These are phyloP conservation scores for Amanita muscaria DNA, from an alignment of 768 basidiomycete genomes.

Conservation along the genomic window DNA sequence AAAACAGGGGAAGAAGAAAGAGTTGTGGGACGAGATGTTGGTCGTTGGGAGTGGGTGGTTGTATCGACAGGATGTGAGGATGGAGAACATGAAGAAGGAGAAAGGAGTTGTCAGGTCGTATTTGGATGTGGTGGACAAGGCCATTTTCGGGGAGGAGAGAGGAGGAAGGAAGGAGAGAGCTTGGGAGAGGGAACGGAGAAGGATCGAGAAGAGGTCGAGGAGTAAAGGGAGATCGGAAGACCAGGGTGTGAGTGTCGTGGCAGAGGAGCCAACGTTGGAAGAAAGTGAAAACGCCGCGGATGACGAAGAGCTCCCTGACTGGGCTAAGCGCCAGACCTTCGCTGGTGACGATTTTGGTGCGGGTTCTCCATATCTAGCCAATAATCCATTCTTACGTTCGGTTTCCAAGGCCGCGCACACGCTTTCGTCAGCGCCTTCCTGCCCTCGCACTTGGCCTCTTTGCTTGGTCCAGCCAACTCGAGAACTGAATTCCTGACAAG, in stretches of 20 bases:
- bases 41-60: conserved; percentile 79
- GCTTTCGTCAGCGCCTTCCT: conserved; percentile 53
- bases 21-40: conserved; percentile 75
- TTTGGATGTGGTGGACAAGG: conserved; percentile 71
- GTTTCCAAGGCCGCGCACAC: conserved; percentile 60
- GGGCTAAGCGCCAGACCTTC: conserved; percentile 62
- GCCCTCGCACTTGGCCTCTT: conserved; percentile 42
- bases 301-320: conserved; percentile 66
- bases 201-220: conserved; percentile 36
- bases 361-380: conserved; percentile 14
- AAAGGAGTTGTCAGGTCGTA: conserved; percentile 49
- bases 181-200: conserved; percentile 16
- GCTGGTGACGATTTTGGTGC: conserved; percentile 49
- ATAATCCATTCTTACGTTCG: no score
- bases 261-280: no score
- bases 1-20: conserved; percentile 50
- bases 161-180: conserved; percentile 26
- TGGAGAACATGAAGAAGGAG: conserved; percentile 50
- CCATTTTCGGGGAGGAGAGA: conserved; percentile 56
- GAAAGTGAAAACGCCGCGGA: conserved; percentile 40
- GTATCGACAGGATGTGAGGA: conserved; percentile 56
- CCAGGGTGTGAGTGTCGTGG: no score
- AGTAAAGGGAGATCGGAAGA: conserved; percentile 39
- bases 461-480: conserved; percentile 24
- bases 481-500: conserved; percentile 39